Percentiles rank a stretch among this genome's conserved stretches.
These are phyloP conservation scores for Balansia obtecta DNA, from an alignment of 2,329 filamentous ascomycete genomes.

Conservation along the genomic window DNA sequence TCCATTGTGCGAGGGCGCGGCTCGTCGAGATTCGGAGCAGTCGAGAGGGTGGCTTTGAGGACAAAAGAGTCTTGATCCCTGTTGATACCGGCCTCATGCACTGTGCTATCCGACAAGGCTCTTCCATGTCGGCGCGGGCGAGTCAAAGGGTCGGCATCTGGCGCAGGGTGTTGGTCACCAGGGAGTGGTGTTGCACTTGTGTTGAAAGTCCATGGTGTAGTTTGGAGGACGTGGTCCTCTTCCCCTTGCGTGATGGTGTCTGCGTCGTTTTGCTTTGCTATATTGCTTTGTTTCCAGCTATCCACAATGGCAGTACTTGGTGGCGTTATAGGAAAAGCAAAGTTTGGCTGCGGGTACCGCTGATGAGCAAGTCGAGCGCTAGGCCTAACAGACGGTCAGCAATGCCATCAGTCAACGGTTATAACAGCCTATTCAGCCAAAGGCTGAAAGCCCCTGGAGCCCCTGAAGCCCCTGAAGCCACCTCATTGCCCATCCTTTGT, in stretches of 20 bases:
- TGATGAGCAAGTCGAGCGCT: constrained; percentile 49
- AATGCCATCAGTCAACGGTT: constrained; percentile 4
- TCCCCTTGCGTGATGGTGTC: constrained; percentile 5
- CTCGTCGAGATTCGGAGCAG: constrained; percentile 41
- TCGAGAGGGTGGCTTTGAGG: constrained; percentile 71
- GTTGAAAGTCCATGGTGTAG: constrained; percentile 27
- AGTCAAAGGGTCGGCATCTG: constrained; percentile 13
- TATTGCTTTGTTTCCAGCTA: constrained; percentile 35
- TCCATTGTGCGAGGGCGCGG: constrained; percentile 50
- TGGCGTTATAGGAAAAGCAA: constrained; percentile 48
- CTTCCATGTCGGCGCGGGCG: constrained; percentile 37
- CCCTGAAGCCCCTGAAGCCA: too few relatives aligned
- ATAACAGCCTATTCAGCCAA: not conserved
- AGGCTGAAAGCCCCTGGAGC: too few relatives aligned
- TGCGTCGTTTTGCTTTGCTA: constrained; percentile 13
- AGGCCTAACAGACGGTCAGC: constrained; percentile 31
- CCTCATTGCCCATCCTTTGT: not conserved
- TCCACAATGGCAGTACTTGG: constrained; percentile 35
- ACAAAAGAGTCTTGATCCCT: constrained; percentile 50
- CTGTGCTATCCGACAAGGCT: constrained; percentile 65
- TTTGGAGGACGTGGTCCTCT: not conserved
- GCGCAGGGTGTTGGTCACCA: constrained; percentile 21
- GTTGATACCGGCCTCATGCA: constrained; percentile 47
- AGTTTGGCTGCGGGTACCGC: constrained; percentile 47
- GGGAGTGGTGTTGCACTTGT: constrained; percentile 25